Evolutionary conservation across 2,329 filamentous ascomycete genomes (phyloP), one percentile per base, ranked within the genome.

Genomic region (Verticillium nubilum): DNA sequence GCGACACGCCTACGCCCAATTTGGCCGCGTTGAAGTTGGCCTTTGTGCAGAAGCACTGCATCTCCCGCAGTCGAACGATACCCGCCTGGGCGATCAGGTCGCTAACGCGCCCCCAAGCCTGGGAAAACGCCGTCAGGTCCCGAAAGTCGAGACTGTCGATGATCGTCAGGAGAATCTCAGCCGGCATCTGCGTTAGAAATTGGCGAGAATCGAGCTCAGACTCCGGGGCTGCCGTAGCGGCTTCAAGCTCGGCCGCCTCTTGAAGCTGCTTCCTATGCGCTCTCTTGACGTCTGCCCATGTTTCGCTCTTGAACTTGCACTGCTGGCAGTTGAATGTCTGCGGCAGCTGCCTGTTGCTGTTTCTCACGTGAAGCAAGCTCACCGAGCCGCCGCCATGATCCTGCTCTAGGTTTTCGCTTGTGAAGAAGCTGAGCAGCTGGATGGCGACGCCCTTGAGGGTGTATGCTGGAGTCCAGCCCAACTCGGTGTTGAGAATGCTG

Each of bases 341-440:
- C 5, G 62, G 5, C 4, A 26, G 9, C 13, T 52, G n/a, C 15
- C 65, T 52, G 2, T 5, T 25, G 4, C 59, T n/a, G 27, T 56
- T 17, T 4, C 62, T 67, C 58, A 70, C 76, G 0, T 17, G 6
- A 0, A 57, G 57, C 4, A 79, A 66, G 13, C 71, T 52, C 13
- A 70, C 52, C 4, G 27, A 31, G 3, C 53, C 56, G 3, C 53
- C 57, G 7, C 68, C 69, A 52, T 72, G 27, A 0, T 64, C 62
- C 59, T 81, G 79, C 59, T 81, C 78, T 3, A 82, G 57, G 2
- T 59, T 70, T 1, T 79, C 75, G 62, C 79, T 81, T 27, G 71
- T 70, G 64, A 82, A 82, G 68, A 83, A 81, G 63, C 78, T 81
- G 2, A 82, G 67, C n/a, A 82, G 61, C 66, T 82, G 79, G 26